Base-by-base conservation (phyloP, 75 land plant species). In the Picea glauca region DNA sequence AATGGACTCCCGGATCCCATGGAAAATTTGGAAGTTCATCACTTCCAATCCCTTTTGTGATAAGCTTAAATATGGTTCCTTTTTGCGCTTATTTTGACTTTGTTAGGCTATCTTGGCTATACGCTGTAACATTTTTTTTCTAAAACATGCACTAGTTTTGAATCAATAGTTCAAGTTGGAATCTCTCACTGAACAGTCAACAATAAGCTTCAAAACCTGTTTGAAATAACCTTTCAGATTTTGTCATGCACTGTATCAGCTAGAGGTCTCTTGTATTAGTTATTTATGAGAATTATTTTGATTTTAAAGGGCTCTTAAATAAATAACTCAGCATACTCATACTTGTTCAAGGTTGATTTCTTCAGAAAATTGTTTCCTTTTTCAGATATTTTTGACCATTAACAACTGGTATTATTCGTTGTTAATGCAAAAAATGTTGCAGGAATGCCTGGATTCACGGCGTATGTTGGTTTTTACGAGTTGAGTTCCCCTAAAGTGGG, bases 391-490 rank as follows among this genome's bases (percentile, higher is more conserved):
- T 35, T 21, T 20, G 26, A 70, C 50, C 15, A 70, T 70, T n/a
- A 70, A 43, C 40, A 40, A 40, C 50, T 66, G 14, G 15, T 43
- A 43, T 38, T 77, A 62, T 32, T 20, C 33, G n/a, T 30, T 63
- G 26, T 23, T 63, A 63, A 63, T 30, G 30, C 58, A 17, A 76
- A 50, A 50, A 8, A 30, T 58, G 60, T 17, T 78, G 80, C 75
- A 89, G 91, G 91, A 17, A 72, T 82, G 89, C 83, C 84, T 31
- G 97, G 97, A 12, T 85, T 94, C 58, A 94, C 97, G n/a, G 95
- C 97, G 30, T 94, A 92, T 84, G 86, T 75, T 59, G 97, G 95
- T 50, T 85, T 94, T 60, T 82, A 70, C 80, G 90, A 92, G 78
- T 70, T 94, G 7, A 87, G 93, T 33, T 21, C 85, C 13, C 94